phyloP scores from a whole-genome alignment of 169 alveolate genomes.

The Fabrea salina region DNA sequence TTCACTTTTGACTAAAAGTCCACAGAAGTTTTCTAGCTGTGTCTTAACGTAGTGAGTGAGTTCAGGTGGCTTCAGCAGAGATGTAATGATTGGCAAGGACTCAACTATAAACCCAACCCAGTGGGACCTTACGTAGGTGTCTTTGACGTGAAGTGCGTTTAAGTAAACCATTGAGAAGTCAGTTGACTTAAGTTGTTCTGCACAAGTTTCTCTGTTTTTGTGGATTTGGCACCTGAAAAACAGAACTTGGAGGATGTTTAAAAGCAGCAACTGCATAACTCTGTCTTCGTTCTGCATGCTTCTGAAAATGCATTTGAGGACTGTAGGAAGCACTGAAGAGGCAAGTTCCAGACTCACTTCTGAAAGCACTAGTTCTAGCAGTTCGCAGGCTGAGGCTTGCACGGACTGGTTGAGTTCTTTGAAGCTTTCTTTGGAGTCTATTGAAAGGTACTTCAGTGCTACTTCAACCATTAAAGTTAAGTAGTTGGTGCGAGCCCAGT shows the following conservation, averaged over 20 bases:
- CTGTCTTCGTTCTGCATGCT: conserved; percentile 1
- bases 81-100: neutral
- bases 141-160: neutral
- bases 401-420: neutral
- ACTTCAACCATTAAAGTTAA: neutral
- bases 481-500: too few relatives aligned
- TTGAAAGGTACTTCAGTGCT: neutral
- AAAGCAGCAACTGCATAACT: conserved; percentile 9
- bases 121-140: neutral
- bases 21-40: neutral
- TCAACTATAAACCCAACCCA: conserved; percentile 18
- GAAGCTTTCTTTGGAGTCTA: neutral
- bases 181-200: neutral
- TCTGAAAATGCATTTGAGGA: neutral
- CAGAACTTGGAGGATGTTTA: neutral
- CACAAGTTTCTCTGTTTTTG: neutral
- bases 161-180: neutral
- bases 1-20: neutral
- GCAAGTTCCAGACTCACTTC: neutral
- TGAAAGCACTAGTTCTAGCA: neutral
- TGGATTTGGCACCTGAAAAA: conserved; percentile 18
- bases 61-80: neutral
- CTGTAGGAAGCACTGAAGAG: neutral
- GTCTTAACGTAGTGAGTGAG: neutral
- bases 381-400: conserved; percentile 18